These are phyloP conservation scores for Xerocomus potaroensis DNA, from an alignment of 768 basidiomycete genomes.

Conservation along the genomic window DNA sequence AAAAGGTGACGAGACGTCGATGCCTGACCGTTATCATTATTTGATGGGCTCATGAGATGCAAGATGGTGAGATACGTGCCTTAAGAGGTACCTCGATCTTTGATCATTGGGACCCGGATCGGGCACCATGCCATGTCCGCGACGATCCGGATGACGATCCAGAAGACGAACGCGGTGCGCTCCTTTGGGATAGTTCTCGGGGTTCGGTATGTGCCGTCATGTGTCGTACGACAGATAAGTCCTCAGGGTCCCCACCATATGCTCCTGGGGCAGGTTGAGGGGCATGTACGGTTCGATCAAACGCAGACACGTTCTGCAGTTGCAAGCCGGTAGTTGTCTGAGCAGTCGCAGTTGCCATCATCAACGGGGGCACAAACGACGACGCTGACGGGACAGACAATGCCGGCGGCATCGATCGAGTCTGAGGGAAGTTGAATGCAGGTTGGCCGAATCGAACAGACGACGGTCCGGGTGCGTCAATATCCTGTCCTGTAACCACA, in stretches of 20 bases:
- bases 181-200: constrained; percentile 2
- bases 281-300: constrained; percentile 7
- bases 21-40: not conserved
- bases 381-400: constrained; percentile 1
- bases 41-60: not conserved
- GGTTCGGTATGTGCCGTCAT: constrained; percentile 1
- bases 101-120: constrained; percentile 10
- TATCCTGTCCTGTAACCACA: constrained; percentile 8
- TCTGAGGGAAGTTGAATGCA: constrained; percentile 20
- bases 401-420: not conserved
- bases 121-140: constrained; percentile 13
- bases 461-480: constrained; percentile 3
- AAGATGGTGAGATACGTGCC: not conserved
- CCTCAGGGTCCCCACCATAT: constrained; percentile 7
- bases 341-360: not conserved
- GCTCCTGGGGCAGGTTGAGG: constrained; percentile 6
- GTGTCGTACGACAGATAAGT: constrained; percentile 9
- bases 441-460: constrained; percentile 21
- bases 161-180: constrained; percentile 1
- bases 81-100: constrained; percentile 1
- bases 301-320: not conserved
- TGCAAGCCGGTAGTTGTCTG: not conserved
- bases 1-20: not conserved
- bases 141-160: constrained; percentile 22
- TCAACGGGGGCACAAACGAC: constrained; percentile 8